Percentiles rank a stretch among this genome's conserved stretches.
These are phyloP conservation scores for Kwoniella bestiolae DNA, from an alignment of 768 basidiomycete genomes.

Conservation along the genomic window DNA sequence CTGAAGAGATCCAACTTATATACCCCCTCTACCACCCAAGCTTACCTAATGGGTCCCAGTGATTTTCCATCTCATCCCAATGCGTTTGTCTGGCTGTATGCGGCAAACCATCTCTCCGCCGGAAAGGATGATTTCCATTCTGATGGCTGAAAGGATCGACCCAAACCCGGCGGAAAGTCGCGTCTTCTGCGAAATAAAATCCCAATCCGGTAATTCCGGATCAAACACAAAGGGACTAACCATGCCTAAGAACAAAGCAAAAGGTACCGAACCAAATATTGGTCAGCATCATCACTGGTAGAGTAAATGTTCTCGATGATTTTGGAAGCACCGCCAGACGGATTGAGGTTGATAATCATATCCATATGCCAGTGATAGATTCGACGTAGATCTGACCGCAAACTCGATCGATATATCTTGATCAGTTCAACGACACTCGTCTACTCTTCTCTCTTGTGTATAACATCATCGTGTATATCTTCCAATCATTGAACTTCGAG, in stretches of 20 bases:
- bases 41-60: not conserved
- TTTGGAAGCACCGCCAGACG: not conserved
- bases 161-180: not conserved
- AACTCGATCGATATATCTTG: too few species aligned
- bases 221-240: too few species aligned
- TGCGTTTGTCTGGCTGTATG: too few species aligned
- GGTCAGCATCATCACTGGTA: not conserved
- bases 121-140: not conserved
- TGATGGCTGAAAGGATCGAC: not conserved
- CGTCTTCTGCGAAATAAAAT: not conserved
- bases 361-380: too few species aligned
- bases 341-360: too few species aligned
- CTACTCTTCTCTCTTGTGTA: not conserved
- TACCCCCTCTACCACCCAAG: too few species aligned
- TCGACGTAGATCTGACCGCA: too few species aligned
- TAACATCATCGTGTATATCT: not conserved
- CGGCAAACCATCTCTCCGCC: not conserved
- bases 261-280: not conserved
- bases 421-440: too few species aligned
- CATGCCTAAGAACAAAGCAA: not conserved
- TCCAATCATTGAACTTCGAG: not conserved
- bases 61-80: too few species aligned
- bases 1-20: too few species aligned
- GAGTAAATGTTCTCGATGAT: too few species aligned
- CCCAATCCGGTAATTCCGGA: not conserved